Base-by-base conservation (phyloP, 352 stramenopile genomes). In the Poterioochromonas sp. region DNA sequence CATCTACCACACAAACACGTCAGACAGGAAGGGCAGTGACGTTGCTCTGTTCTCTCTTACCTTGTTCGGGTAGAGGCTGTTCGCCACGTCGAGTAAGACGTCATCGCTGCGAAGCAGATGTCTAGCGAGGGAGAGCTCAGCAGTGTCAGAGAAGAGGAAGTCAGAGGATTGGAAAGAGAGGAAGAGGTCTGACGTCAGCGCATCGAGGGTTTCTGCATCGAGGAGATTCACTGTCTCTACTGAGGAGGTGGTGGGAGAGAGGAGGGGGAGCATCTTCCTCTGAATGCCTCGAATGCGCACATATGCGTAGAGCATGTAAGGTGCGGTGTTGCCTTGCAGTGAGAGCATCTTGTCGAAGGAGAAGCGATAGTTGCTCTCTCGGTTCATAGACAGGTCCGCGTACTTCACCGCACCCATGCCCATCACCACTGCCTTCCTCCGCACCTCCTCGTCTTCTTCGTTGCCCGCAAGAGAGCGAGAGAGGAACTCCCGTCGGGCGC, bases 281-380 rank as follows among this genome's bases (percentile, higher is more conserved):
- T 58, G 15, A 26, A 58, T 58, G 15, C 47, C 96, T 81, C 91
- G 97, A 79, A 99, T 90, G 79, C 96, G 90, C 32, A 95, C 95
- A 85, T 98, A 98, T 40, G 93, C 91, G 86, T 99, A 99, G 82
- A 99, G 90, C 87, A 99, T 95, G 87, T 99, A 99, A 62, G 97
- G 95, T 79, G 95, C 95, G 54, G 96, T 99, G 86, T 99, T 97
- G 51, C 96, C 96, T 82, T 97, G 97, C 1, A 96, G 93, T 82
- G 92, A 97, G 49, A 99, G 89, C 96, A 99, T 99, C 82, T 95
- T 90, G 80, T 96, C 93, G 83, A 98, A 99, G 88, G 92, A 98
- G 84, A 99, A 99, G 73, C 94, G 90, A 87, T 99, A 99, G 87
- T 98, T 98, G 39, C 92, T 97, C 81, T 96, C 95, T 8, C 95